These are phyloP conservation scores for Nicotiana attenuata DNA, from an alignment of 257 asterid genomes.

Conservation along the genomic window DNA sequence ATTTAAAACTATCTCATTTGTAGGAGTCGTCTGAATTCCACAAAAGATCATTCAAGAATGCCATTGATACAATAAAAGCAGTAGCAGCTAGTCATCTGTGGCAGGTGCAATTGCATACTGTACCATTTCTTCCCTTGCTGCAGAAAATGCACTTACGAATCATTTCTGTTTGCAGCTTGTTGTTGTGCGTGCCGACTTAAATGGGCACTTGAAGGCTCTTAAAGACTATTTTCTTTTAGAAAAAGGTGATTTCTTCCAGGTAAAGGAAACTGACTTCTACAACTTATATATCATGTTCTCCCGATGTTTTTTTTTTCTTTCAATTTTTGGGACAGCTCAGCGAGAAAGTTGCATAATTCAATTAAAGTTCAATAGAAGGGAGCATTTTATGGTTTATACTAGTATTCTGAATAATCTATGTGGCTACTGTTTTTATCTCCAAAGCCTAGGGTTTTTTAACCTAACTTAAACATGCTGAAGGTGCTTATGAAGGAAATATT, in stretches of 20 bases:
- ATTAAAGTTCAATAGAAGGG: neutral
- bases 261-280: slow-evolving; percentile 19
- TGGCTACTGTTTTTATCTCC: neutral
- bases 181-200: slow-evolving; percentile 96
- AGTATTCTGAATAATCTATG: neutral
- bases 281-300: neutral
- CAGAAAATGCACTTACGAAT: slow-evolving; percentile 15
- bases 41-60: slow-evolving; percentile 85
- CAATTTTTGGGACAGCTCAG: neutral
- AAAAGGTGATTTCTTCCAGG: slow-evolving; percentile 99
- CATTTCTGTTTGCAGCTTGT: slow-evolving; percentile 67
- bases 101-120: slow-evolving; percentile 57
- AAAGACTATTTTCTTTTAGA: slow-evolving; percentile 97
- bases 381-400: neutral
- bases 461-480: neutral
- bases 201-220: slow-evolving; percentile 96
- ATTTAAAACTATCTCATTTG: slow-evolving; percentile 7
- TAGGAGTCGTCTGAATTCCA: slow-evolving; percentile 95
- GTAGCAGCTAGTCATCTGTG: slow-evolving; percentile 98
- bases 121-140: slow-evolving; percentile 16
- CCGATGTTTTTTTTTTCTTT: neutral
- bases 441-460: neutral
- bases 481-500: slow-evolving; percentile 3
- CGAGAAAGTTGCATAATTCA: neutral
- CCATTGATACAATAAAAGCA: slow-evolving; percentile 70